Conservation (phyloP, 805 yeast species). For the Metschnikowia lochheadii region DNA sequence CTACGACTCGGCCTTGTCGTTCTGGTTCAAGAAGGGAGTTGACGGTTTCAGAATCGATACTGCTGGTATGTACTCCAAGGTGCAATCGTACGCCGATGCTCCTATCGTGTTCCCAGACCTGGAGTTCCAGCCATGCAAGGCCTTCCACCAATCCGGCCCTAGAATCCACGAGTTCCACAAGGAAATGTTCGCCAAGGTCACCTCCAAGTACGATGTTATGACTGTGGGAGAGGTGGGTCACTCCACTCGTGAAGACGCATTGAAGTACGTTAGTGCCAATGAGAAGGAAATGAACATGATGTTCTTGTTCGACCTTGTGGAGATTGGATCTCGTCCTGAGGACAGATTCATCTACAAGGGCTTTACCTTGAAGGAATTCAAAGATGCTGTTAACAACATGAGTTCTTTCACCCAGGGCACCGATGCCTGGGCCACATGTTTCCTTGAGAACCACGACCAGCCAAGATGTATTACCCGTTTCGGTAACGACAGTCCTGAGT, state of each 20-base stretch:
- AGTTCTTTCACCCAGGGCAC: constrained; percentile 41
- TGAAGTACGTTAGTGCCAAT: constrained; percentile 40
- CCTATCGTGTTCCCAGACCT: constrained; percentile 41
- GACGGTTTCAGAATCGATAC: constrained; percentile 60
- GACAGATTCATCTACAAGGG: constrained; percentile 35
- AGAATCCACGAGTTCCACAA: constrained; percentile 55
- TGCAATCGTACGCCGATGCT: constrained; percentile 43
- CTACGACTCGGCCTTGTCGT: constrained; percentile 45
- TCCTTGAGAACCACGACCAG: constrained; percentile 58
- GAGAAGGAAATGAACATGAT: constrained; percentile 40
- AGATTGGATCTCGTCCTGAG: constrained; percentile 34
- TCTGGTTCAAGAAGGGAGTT: constrained; percentile 54
- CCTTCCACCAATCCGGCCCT: constrained; percentile 43
- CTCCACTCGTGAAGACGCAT: constrained; percentile 37
- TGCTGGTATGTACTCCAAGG: constrained; percentile 51
- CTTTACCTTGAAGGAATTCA: constrained; percentile 37
- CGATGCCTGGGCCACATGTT: constrained; percentile 56
- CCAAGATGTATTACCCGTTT: constrained; percentile 51
- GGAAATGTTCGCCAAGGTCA: constrained; percentile 43
- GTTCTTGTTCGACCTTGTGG: constrained; percentile 32
- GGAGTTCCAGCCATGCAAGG: constrained; percentile 37
- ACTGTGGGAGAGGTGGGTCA: constrained; percentile 56
- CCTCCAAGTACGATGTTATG: constrained; percentile 47
- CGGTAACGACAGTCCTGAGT: constrained; percentile 35
- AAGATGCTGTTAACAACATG: constrained; percentile 34